These are phyloP conservation scores for Chenopodium suecicum DNA, from an alignment of 148 eudicot species.

Conservation along the genomic window DNA sequence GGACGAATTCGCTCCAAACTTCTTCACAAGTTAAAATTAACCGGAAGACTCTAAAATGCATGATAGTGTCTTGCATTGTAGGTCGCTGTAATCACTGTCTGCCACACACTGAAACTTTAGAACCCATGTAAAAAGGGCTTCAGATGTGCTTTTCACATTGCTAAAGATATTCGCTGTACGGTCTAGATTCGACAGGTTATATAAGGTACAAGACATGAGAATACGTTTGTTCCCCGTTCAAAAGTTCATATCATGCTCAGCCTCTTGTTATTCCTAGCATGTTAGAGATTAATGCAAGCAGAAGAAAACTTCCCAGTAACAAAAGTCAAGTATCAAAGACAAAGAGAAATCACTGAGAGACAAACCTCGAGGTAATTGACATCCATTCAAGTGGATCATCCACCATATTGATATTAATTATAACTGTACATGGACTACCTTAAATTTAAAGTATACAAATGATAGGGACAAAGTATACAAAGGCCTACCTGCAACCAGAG, in stretches of 20 bases:
- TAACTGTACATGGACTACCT: conserved; percentile 8
- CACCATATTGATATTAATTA: neutral
- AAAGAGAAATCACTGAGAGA: neutral
- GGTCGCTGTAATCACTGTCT: conserved; percentile 6
- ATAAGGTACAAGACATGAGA: neutral
- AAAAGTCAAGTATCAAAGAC: neutral
- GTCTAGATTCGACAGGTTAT: neutral
- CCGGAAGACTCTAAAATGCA: neutral
- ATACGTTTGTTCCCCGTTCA: neutral
- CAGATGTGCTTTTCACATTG: neutral
- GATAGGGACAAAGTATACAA: neutral
- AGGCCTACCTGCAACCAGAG: neutral
- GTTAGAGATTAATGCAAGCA: neutral
- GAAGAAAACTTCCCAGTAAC: neutral
- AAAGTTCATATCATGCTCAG: neutral
- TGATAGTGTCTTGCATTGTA: neutral
- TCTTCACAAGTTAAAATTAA: neutral
- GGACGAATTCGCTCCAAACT: neutral
- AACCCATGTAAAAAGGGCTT: neutral
- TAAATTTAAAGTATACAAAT: neutral
- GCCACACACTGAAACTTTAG: neutral
- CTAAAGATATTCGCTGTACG: neutral
- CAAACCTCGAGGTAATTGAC: neutral
- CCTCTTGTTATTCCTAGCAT: neutral
- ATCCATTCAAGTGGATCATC: neutral